Evolutionary conservation across 352 stramenopile genomes (phyloP), one percentile per base, ranked within the genome.

Genomic region (Phytophthora sp.): DNA sequence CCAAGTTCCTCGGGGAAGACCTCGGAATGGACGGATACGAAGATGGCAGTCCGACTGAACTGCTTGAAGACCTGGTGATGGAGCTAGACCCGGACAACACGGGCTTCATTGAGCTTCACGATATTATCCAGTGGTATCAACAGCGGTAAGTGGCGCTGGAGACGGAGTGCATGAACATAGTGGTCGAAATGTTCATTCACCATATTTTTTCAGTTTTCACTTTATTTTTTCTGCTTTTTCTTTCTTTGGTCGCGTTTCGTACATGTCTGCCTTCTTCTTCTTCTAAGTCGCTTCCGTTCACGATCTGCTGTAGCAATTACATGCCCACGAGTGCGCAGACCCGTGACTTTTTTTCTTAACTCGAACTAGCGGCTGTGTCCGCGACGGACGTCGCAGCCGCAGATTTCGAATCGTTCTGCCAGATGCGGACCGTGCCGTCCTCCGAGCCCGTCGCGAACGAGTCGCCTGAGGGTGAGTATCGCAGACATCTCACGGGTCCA

Each of bases 341-440:
- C 38, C 44, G 27, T 46, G 13, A 39, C 18, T 42, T 41, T 49
- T 63, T 51, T 51, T n/a, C n/a, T n/a, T 69, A 76, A 66, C 50
- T 73, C 47, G 54, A 73, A 47, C 35, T 52, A n/a, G 39, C 38
- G 18, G 63, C 47, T 36, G 76, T 75, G 20, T 90, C 78, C 13
- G 77, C 70, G 31, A 93, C 70, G 7, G 85, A 91, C 29, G 82
- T 81, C 1, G 85, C 83, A 15, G 80, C 80, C 4, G 82, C 76
- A 15, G 82, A 91, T 50, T 76, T 75, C 29, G 74, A 88, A 62
- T 94, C 85, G 45, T 74, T 94, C 60, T 94, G 88, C 96, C 97
- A 99, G 57, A 99, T 91, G 65, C 97, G 94, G 80, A 99, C 98
- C 39, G 97, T 99, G 51, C 97, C 97, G 80, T 99, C 97, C 72